phyloP scores from a whole-genome alignment of 2,329 filamentous ascomycete genomes.

The Apiospora arundinis region DNA sequence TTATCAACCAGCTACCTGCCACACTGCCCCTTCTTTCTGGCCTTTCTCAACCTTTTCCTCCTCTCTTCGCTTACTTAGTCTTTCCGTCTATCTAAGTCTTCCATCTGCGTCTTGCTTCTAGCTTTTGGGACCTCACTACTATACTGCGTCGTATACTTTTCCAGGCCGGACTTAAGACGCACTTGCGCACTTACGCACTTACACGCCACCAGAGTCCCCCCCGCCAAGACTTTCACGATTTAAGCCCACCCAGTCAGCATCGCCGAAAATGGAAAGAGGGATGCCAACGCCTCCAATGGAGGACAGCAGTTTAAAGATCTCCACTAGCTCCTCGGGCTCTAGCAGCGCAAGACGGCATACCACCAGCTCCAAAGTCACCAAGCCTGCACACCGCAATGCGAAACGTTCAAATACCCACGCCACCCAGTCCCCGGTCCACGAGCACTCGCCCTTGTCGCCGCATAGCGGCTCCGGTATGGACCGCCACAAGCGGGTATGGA shows the following conservation, averaged over 20 bases:
- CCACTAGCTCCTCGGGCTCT: constrained; percentile 11
- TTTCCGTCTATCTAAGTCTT: constrained; percentile 18
- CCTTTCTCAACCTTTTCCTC: constrained; percentile 15
- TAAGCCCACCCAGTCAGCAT: constrained; percentile 21
- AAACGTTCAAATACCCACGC: constrained; percentile 55
- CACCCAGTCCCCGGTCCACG: constrained; percentile 44
- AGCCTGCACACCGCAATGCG: constrained; percentile 56
- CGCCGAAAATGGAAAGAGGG: constrained; percentile 54
- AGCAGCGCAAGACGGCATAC: neutral
- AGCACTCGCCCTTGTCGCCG: constrained; percentile 46
- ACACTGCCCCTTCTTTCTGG: neutral
- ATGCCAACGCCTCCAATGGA: constrained; percentile 60
- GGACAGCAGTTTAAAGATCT: constrained; percentile 36
- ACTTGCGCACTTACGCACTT: neutral
- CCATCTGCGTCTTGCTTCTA: neutral
- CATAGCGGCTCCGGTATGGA: constrained; percentile 50
- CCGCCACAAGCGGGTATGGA: constrained; percentile 70
- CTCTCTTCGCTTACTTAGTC: constrained; percentile 26
- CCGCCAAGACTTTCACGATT: constrained; percentile 13
- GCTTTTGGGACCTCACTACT: neutral
- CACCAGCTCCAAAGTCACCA: constrained; percentile 51
- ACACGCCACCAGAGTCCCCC: neutral
- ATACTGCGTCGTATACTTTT: neutral
- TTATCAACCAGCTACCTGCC: constrained; percentile 6
- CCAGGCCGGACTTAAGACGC: constrained; percentile 10